Evolutionary conservation across 2,329 filamentous ascomycete species (phyloP).

Genomic region (Scedosporium aurantiacum): DNA sequence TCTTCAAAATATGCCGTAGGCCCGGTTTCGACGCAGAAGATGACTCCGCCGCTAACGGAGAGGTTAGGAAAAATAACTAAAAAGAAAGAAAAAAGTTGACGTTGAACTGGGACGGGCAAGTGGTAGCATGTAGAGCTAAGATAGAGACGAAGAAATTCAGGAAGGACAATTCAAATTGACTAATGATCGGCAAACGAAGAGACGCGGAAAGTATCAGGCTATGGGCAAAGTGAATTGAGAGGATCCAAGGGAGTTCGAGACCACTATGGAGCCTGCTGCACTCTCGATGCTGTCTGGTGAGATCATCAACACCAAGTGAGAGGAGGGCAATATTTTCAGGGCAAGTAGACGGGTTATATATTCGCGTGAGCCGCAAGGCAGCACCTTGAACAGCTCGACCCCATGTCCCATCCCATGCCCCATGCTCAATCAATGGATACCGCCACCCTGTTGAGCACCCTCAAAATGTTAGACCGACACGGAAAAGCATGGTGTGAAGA

Average conservation of each 20-base stretch:
- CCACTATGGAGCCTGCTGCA: neutral
- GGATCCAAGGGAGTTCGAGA: neutral
- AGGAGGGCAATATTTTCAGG: neutral
- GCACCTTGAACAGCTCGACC: neutral
- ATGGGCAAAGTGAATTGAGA: neutral
- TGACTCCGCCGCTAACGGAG: neutral
- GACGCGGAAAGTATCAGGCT: neutral
- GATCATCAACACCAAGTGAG: neutral
- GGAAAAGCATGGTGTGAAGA: neutral
- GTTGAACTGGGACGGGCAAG: neutral
- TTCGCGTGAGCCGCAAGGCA: neutral
- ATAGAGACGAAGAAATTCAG: neutral
- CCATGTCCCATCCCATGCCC: neutral
- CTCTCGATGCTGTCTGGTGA: neutral
- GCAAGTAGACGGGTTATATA: neutral
- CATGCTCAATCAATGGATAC: neutral
- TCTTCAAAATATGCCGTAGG: neutral
- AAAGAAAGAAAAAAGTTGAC: neutral
- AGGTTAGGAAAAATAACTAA: neutral
- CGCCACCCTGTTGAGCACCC: neutral
- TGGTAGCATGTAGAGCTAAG: neutral
- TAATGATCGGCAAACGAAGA: neutral
- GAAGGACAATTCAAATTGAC: neutral
- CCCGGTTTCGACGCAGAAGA: neutral
- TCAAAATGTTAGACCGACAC: slow-evolving; percentile 1